Evolutionary conservation across 1,284 basidiomycete genomes (phyloP).

Genomic region (Boletus smithii): DNA sequence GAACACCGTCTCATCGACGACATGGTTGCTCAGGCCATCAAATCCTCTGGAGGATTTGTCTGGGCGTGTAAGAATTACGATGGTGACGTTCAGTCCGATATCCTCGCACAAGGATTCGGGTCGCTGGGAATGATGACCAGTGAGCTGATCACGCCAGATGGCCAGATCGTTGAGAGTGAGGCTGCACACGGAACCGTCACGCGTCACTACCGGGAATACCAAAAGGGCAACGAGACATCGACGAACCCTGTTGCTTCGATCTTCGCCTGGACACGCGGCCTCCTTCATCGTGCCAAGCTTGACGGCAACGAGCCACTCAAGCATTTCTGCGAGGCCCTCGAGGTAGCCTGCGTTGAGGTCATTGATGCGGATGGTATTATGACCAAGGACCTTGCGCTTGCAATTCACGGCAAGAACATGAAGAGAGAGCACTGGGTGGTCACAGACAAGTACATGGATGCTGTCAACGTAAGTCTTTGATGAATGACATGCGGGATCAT

Average conservation of each 20-base stretch:
- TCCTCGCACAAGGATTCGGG: slow-evolving; percentile 93
- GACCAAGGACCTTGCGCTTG: slow-evolving; percentile 96
- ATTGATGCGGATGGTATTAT: slow-evolving; percentile 90
- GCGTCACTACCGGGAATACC: slow-evolving; percentile 95
- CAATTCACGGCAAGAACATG: slow-evolving; percentile 92
- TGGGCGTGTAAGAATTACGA: slow-evolving; percentile 99
- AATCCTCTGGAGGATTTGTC: slow-evolving; percentile 94
- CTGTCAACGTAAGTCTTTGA: slow-evolving; percentile 63
- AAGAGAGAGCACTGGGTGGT: slow-evolving; percentile 91
- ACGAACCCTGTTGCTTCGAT: slow-evolving; percentile 99
- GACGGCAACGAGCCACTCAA: slow-evolving; percentile 79
- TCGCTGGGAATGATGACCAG: slow-evolving; percentile 97
- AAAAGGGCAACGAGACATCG: slow-evolving; percentile 93
- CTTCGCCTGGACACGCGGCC: slow-evolving; percentile 97
- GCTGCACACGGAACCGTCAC: slow-evolving; percentile 96
- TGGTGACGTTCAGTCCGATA: slow-evolving; percentile 90
- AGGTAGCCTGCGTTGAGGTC: slow-evolving; percentile 86
- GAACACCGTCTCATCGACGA: slow-evolving; percentile 93
- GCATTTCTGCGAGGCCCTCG: slow-evolving; percentile 79
- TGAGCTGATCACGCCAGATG: slow-evolving; percentile 95
- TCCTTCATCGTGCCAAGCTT: slow-evolving; percentile 91
- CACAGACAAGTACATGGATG: slow-evolving; percentile 89
- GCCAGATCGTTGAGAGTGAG: slow-evolving; percentile 87
- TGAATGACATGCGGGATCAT: not conserved
- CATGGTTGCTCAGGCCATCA: slow-evolving; percentile 98